Conservation (phyloP, 805 yeast species). For the Zygosaccharomyces kombuchaensis region DNA sequence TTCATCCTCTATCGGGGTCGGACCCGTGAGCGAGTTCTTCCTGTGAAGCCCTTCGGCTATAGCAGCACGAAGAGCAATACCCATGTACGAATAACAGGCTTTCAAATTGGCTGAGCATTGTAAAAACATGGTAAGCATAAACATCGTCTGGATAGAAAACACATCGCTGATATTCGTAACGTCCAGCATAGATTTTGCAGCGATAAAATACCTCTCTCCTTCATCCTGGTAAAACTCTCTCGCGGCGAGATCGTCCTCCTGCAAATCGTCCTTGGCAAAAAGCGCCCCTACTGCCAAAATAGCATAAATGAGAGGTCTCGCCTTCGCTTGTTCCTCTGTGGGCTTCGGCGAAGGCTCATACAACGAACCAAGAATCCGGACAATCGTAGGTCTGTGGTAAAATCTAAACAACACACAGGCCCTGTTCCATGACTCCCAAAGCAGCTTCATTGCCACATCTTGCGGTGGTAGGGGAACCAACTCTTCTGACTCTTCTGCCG, state of each 20-base stretch:
- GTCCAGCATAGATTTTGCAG: conserved; percentile 74
- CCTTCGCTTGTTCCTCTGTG: conserved; percentile 66
- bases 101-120: conserved; percentile 86
- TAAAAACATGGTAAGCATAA: conserved; percentile 77
- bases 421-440: conserved; percentile 75
- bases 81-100: conserved; percentile 85
- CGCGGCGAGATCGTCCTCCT: conserved; percentile 31
- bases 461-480: conserved; percentile 56
- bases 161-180: conserved; percentile 78
- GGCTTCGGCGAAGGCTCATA: conserved; percentile 54
- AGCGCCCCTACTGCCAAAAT: conserved; percentile 88
- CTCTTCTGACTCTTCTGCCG: conserved; percentile 1
- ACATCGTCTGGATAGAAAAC: conserved; percentile 76
- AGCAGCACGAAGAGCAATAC: conserved; percentile 80
- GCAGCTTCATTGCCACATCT: conserved; percentile 63
- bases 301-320: conserved; percentile 75
- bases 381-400: conserved; percentile 78
- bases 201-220: conserved; percentile 74
- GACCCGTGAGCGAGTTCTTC: conserved; percentile 53
- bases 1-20: conserved; percentile 75
- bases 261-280: conserved; percentile 52
- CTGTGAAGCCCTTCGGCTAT: conserved; percentile 79
- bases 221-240: conserved; percentile 53
- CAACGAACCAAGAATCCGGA: conserved; percentile 67
- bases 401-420: conserved; percentile 84